These are phyloP conservation scores for Septoria petroselini DNA, from an alignment of 2,329 filamentous ascomycete species.

Conservation along the genomic window DNA sequence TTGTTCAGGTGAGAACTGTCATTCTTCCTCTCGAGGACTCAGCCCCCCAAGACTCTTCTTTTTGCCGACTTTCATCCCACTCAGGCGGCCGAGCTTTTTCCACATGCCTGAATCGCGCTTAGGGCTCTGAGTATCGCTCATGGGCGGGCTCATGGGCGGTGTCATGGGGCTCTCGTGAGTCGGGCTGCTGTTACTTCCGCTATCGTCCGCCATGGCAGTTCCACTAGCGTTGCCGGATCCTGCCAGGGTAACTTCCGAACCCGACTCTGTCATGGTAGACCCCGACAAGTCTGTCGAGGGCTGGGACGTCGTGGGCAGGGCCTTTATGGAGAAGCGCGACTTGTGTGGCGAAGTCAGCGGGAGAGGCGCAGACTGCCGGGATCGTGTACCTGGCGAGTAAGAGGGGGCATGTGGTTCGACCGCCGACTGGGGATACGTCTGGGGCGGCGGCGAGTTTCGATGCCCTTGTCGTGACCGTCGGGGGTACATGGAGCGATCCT, in stretches of 20 bases:
- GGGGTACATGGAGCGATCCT: slow-evolving; percentile 35
- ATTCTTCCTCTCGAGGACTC: slow-evolving; percentile 27
- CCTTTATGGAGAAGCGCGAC: slow-evolving; percentile 36
- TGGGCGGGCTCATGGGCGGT: slow-evolving; percentile 69
- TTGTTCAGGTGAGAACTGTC: not conserved
- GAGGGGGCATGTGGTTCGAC: slow-evolving; percentile 32
- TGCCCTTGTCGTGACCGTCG: slow-evolving; percentile 31
- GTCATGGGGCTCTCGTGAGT: slow-evolving; percentile 60
- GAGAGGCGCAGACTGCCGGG: slow-evolving; percentile 37
- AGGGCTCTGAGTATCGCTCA: slow-evolving; percentile 33
- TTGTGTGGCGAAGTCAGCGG: slow-evolving; percentile 34
- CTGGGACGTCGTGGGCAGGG: slow-evolving; percentile 36
- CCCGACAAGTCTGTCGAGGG: slow-evolving; percentile 24
- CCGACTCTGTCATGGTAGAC: slow-evolving; percentile 20
- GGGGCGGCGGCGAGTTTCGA: slow-evolving; percentile 36
- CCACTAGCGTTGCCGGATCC: slow-evolving; percentile 32
- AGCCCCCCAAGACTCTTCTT: slow-evolving; percentile 37
- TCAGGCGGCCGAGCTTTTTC: slow-evolving; percentile 40
- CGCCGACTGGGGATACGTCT: slow-evolving; percentile 29
- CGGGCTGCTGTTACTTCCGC: slow-evolving; percentile 56
- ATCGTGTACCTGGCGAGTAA: slow-evolving; percentile 23
- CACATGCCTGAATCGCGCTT: slow-evolving; percentile 40
- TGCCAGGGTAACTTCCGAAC: slow-evolving; percentile 31
- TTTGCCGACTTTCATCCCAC: slow-evolving; percentile 38
- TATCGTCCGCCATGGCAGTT: slow-evolving; percentile 62